phyloP scores from a whole-genome alignment of 2,329 filamentous ascomycete genomes.

The Kalmusia sp. region DNA sequence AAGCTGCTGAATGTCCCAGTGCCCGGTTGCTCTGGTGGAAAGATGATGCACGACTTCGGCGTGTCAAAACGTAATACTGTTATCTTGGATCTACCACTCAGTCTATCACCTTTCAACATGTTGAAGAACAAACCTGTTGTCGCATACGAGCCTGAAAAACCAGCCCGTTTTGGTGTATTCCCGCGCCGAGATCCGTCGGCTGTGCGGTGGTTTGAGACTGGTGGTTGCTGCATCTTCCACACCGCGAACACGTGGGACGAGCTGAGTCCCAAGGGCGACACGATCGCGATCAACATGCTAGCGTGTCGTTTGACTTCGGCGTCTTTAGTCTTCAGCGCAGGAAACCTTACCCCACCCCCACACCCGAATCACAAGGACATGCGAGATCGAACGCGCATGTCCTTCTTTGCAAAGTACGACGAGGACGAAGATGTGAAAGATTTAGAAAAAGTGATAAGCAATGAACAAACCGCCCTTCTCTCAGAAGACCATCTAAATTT shows the following conservation, averaged over 20 bases:
- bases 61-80: conserved; percentile 68
- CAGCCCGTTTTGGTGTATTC: conserved; percentile 72
- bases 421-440: conserved; percentile 34
- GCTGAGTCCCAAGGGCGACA: conserved; percentile 33
- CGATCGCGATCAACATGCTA: conserved; percentile 65
- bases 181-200: conserved; percentile 64
- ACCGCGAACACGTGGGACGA: conserved; percentile 75
- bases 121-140: conserved; percentile 64
- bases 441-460: conserved; percentile 31
- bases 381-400: conserved; percentile 43
- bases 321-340: conserved; percentile 69
- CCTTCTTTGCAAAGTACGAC: conserved; percentile 56
- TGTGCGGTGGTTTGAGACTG: conserved; percentile 72
- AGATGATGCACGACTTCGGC: conserved; percentile 81
- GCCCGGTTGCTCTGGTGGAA: conserved; percentile 67
- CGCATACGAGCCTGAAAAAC: conserved; percentile 63
- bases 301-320: conserved; percentile 72
- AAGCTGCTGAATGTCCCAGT: conserved; percentile 62
- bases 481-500: conserved; percentile 9
- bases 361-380: conserved; percentile 23
- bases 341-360: conserved; percentile 65
- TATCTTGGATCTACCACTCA: conserved; percentile 73
- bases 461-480: conserved; percentile 5
- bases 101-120: conserved; percentile 69
- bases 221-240: conserved; percentile 73